A percentile compares a stretch with the other conserved stretches of the same genome.
phyloP scores from a whole-genome alignment of 192 early-diverging fungal genomes.

The Coemansia pectinata region DNA sequence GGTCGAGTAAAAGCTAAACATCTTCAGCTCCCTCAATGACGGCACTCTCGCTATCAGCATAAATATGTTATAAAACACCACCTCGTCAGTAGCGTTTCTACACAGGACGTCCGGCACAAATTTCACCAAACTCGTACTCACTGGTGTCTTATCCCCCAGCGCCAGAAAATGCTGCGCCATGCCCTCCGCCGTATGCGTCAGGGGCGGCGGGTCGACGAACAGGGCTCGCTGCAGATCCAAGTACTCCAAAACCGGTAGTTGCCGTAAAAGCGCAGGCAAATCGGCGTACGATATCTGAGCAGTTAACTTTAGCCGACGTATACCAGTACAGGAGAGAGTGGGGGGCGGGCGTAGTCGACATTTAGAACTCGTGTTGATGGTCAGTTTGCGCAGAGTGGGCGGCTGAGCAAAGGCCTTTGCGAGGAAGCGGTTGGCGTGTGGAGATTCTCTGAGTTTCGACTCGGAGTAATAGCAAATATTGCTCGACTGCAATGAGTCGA shows the following conservation, averaged over 20 bases:
- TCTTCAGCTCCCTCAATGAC: constrained; percentile 32
- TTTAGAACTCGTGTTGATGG: constrained; percentile 14
- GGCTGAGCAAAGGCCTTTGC: constrained; percentile 22
- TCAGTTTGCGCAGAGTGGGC: constrained; percentile 10
- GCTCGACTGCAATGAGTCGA: constrained; percentile 14
- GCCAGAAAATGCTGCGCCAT: constrained; percentile 26
- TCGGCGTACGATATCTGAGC: constrained; percentile 25
- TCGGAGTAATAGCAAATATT: constrained; percentile 18
- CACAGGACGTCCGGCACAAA: constrained; percentile 34
- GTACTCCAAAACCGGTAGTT: constrained; percentile 28
- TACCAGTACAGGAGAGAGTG: constrained; percentile 10
- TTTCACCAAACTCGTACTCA: constrained; percentile 32
- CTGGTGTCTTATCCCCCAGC: constrained; percentile 16
- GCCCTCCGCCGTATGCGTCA: constrained; percentile 27
- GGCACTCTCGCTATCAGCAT: constrained; percentile 34
- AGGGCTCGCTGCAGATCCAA: constrained; percentile 26
- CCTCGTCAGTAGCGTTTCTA: constrained; percentile 23
- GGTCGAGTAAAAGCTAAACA: constrained; percentile 34
- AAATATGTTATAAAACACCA: constrained; percentile 41
- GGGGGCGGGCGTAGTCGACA: constrained; percentile 24
- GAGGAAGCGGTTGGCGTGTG: constrained; percentile 35
- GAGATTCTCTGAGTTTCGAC: constrained; percentile 13
- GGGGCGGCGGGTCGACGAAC: constrained; percentile 21
- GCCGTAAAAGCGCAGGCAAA: constrained; percentile 14
- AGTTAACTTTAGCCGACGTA: constrained; percentile 20